phyloP scores from a whole-genome alignment of 2,329 filamentous ascomycete species.

The Alternaria gansuensis region DNA sequence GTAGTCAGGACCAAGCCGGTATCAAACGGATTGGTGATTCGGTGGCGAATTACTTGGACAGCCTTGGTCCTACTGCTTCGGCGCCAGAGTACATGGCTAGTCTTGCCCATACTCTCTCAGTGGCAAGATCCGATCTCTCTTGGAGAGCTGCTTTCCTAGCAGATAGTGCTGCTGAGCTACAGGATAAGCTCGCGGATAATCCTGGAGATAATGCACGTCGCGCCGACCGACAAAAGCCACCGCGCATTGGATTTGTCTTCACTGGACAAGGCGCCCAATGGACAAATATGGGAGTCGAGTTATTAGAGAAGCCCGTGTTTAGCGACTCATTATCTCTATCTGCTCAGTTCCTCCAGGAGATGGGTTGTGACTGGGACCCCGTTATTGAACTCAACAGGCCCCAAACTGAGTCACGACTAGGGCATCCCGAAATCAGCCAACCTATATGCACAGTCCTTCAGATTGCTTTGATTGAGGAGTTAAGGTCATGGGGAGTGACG shows the following conservation, averaged over 20 bases:
- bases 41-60: no score
- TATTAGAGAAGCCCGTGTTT: conserved; percentile 8
- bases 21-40: no score
- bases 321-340: not conserved
- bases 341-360: not conserved
- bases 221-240: not conserved
- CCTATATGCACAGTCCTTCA: conserved; percentile 27
- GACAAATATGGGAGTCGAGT: conserved; percentile 29
- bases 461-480: conserved; percentile 28
- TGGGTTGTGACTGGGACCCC: not conserved
- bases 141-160: not conserved
- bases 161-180: not conserved
- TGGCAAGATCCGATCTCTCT: not conserved
- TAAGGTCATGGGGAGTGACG: conserved; percentile 19
- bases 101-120: conserved; percentile 8
- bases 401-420: conserved; percentile 6
- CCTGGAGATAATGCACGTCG: not conserved
- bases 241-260: conserved; percentile 27
- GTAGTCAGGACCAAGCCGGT: not conserved
- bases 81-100: conserved; percentile 10
- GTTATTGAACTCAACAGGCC: conserved; percentile 5
- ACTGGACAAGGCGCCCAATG: conserved; percentile 45
- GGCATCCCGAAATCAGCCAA: conserved; percentile 26
- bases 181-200: not conserved
- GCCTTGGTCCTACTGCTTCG: no score